Percentiles rank a stretch among this genome's conserved stretches.
Evolutionary conservation across 1,284 basidiomycete genomes (phyloP).

Genomic region (Fomitiporia mediterranea): DNA sequence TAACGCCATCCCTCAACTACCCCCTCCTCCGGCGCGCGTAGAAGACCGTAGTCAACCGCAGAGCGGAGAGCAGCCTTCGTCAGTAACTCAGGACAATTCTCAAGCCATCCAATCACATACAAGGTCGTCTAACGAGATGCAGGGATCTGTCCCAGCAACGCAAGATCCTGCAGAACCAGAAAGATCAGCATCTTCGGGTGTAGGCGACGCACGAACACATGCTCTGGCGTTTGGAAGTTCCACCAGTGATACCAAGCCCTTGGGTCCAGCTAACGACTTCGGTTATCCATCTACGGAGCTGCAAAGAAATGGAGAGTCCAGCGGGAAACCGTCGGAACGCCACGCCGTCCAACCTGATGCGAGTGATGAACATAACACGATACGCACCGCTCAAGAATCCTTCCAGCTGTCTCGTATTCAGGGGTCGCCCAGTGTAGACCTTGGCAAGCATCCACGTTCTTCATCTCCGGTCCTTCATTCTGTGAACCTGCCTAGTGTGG

Average conservation of each 20-base stretch:
- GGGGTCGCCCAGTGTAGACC: slow-evolving; percentile 1
- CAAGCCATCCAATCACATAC: not conserved
- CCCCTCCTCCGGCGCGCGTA: no score
- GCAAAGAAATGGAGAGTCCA: no score
- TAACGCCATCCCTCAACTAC: not conserved
- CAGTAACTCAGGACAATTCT: slow-evolving; percentile 6
- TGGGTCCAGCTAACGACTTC: not conserved
- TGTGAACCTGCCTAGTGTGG: not conserved
- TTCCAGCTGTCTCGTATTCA: not conserved
- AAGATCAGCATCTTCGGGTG: not conserved
- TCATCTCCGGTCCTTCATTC: not conserved
- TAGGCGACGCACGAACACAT: slow-evolving; percentile 9
- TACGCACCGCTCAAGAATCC: not conserved
- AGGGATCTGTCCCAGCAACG: no score
- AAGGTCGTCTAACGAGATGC: not conserved
- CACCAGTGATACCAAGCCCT: not conserved
- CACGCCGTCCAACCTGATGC: no score
- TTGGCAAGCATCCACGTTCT: slow-evolving; percentile 5
- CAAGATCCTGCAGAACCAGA: not conserved
- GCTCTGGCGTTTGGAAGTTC: not conserved
- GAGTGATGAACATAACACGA: not conserved
- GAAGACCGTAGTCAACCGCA: no score
- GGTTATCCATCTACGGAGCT: no score
- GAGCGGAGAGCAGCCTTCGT: not conserved
- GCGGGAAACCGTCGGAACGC: no score